Conservation (phyloP, 2,329 filamentous ascomycete genomes). For the Epichloe baconii region DNA sequence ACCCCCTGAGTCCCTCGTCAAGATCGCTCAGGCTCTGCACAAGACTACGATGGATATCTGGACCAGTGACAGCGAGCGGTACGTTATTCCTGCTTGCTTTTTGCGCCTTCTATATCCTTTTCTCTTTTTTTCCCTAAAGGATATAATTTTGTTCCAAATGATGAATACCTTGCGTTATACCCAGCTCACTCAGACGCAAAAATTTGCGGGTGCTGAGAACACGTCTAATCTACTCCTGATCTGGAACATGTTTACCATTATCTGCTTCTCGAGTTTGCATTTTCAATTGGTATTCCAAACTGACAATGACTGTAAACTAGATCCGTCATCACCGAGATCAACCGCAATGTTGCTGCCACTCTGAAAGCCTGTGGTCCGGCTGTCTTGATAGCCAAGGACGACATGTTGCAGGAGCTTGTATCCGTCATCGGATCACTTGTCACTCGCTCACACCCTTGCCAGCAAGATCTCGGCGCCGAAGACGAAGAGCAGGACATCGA, state of each 20-base stretch:
- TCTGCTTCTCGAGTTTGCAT: background rate
- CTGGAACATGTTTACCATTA: constrained; percentile 9
- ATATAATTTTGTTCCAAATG: constrained; percentile 34
- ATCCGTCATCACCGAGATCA: constrained; percentile 84
- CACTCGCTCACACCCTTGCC: constrained; percentile 82
- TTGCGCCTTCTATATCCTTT: background rate
- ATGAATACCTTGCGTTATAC: constrained; percentile 90
- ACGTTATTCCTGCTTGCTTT: constrained; percentile 32
- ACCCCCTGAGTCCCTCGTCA: constrained; percentile 65
- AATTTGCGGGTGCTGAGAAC: constrained; percentile 78
- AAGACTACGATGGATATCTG: constrained; percentile 74
- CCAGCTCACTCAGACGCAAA: constrained; percentile 99
- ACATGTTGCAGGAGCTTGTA: constrained; percentile 60
- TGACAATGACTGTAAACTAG: constrained; percentile 29
- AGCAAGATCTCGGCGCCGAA: constrained; percentile 75
- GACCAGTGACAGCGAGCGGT: constrained; percentile 88
- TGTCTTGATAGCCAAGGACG: constrained; percentile 57
- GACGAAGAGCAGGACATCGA: constrained; percentile 63
- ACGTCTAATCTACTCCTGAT: constrained; percentile 35
- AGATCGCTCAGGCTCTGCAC: constrained; percentile 76
- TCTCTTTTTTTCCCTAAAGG: background rate
- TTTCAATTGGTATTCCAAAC: background rate
- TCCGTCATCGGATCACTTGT: constrained; percentile 67
- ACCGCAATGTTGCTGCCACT: constrained; percentile 80
- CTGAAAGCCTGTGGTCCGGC: constrained; percentile 85